These are phyloP conservation scores for Sordariomycetes sp. DNA, from an alignment of 2,329 filamentous ascomycete species.

Conservation along the genomic window DNA sequence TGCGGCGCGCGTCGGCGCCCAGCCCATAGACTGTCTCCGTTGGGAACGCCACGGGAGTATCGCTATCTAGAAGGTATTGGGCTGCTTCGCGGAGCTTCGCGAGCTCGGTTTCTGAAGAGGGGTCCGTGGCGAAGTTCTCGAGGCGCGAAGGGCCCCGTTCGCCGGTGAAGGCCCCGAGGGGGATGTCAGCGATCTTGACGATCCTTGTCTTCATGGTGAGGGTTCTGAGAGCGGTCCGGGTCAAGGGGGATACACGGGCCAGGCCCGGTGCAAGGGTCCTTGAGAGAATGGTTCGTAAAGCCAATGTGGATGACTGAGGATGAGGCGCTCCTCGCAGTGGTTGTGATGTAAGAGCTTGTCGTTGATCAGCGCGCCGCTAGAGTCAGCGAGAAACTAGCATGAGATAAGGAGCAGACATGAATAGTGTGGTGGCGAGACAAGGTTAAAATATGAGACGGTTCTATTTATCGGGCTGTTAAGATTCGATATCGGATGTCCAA, in stretches of 20 bases:
- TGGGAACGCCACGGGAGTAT: slow-evolving; percentile 83
- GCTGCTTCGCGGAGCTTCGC: slow-evolving; percentile 52
- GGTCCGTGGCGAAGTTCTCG: slow-evolving; percentile 29
- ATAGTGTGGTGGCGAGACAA: neutral
- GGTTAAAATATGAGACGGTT: neutral
- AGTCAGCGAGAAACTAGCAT: neutral
- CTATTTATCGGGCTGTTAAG: neutral
- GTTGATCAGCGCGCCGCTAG: neutral
- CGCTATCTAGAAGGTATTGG: slow-evolving; percentile 48
- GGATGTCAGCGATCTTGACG: slow-evolving; percentile 19
- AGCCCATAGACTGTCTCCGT: slow-evolving; percentile 97
- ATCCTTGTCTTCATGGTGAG: slow-evolving; percentile 28
- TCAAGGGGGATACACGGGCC: slow-evolving; percentile 1
- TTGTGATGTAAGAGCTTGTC: neutral
- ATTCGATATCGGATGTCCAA: neutral
- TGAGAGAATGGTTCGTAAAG: neutral
- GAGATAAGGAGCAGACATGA: neutral
- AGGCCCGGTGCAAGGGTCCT: neutral
- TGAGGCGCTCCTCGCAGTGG: neutral
- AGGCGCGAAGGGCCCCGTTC: slow-evolving; percentile 19
- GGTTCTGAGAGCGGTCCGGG: neutral
- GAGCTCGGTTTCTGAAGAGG: slow-evolving; percentile 18
- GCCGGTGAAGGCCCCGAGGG: slow-evolving; percentile 22
- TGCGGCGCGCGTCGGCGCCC: slow-evolving; percentile 89
- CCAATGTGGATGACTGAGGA: slow-evolving; percentile 1